phyloP scores from a whole-genome alignment of 371 early-diverging fungal species.

The Mucor circinelloides region DNA sequence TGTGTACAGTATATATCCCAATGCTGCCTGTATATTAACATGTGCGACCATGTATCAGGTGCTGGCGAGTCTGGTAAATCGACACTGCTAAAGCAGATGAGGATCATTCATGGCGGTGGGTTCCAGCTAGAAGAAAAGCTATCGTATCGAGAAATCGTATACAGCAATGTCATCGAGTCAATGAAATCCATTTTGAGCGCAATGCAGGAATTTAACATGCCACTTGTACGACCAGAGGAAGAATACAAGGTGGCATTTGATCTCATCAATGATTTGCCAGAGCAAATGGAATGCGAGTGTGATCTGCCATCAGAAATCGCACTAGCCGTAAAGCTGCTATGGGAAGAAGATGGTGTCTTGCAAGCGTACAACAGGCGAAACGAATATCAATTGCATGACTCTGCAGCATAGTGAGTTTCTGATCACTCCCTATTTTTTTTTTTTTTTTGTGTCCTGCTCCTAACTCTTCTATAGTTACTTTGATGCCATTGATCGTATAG shows the following conservation, averaged over 20 bases:
- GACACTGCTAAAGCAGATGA: slow-evolving; percentile 97
- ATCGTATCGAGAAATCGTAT: slow-evolving; percentile 92
- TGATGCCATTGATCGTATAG: slow-evolving; percentile 79
- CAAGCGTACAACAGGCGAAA: slow-evolving; percentile 24
- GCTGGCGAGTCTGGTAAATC: slow-evolving; percentile 97
- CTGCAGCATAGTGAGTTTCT: slow-evolving; percentile 64
- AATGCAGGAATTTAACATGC: slow-evolving; percentile 70
- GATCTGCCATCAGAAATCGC: slow-evolving; percentile 72
- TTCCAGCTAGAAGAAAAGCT: slow-evolving; percentile 86
- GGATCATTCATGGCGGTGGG: slow-evolving; percentile 92
- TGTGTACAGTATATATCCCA: no score
- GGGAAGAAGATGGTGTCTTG: slow-evolving; percentile 82
- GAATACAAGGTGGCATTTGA: slow-evolving; percentile 59
- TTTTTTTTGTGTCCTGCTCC: not conserved
- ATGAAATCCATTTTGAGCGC: slow-evolving; percentile 92
- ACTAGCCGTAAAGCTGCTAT: slow-evolving; percentile 75
- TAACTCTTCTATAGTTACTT: slow-evolving; percentile 59
- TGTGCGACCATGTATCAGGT: slow-evolving; percentile 53
- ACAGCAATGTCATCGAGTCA: slow-evolving; percentile 91
- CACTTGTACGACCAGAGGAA: slow-evolving; percentile 22
- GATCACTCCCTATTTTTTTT: not conserved
- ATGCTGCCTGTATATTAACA: not conserved
- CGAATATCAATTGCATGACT: slow-evolving; percentile 81
- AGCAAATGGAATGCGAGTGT: slow-evolving; percentile 72
- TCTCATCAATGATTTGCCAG: slow-evolving; percentile 73